phyloP scores from a whole-genome alignment of 1,284 basidiomycete species.

The Prillingera fragicola region DNA sequence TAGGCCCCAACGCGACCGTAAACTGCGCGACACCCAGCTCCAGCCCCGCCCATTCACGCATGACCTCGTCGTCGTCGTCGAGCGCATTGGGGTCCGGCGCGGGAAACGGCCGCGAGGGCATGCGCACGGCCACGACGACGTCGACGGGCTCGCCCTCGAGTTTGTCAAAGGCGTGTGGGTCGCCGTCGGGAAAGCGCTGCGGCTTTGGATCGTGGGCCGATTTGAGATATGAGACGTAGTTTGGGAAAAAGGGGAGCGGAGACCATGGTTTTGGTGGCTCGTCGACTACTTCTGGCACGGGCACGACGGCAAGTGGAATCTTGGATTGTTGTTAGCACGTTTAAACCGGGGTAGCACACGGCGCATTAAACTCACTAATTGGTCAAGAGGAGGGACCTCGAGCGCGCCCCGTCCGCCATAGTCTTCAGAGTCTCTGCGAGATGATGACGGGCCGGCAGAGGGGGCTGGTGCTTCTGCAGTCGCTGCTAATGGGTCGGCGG shows the following conservation, averaged over 20 bases:
- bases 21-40: conserved; percentile 11
- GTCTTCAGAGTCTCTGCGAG: too few species aligned
- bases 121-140: conserved; percentile 34
- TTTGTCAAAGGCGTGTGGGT: conserved; percentile 18
- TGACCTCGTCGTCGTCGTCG: conserved; percentile 17
- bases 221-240: conserved; percentile 39
- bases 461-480: too few species aligned
- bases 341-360: too few species aligned
- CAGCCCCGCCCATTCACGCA: conserved; percentile 17
- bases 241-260: conserved; percentile 36
- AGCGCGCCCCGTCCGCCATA: too few species aligned
- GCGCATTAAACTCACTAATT: too few species aligned
- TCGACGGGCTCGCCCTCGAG: conserved; percentile 32
- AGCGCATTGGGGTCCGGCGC: not conserved
- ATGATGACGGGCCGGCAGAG: too few species aligned
- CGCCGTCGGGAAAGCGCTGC: conserved; percentile 17
- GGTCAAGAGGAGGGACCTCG: too few species aligned
- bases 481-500: too few species aligned
- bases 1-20: too few species aligned
- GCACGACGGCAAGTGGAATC: conserved; percentile 12
- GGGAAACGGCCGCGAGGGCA: conserved; percentile 26
- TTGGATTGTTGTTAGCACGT: not conserved
- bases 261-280: conserved; percentile 27
- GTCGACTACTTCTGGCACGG: not conserved
- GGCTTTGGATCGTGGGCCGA: conserved; percentile 26